Conservation (phyloP, 345 rosid species). For the Brassica nigra region DNA sequence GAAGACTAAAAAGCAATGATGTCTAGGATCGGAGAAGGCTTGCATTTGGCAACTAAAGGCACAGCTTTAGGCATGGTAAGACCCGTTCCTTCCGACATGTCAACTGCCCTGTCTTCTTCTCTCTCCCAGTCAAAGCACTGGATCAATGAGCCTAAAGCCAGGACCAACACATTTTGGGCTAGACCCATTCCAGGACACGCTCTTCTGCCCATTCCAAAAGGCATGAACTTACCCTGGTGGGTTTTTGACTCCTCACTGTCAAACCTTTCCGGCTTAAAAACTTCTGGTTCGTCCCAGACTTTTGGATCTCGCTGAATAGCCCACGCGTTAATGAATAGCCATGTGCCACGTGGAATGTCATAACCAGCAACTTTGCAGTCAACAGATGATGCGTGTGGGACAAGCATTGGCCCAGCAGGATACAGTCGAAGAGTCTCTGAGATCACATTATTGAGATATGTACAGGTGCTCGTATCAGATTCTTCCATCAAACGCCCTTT, state of each 20-base stretch:
- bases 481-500: slow-evolving; percentile 41
- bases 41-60: slow-evolving; percentile 35
- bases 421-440: slow-evolving; percentile 40
- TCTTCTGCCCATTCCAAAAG: slow-evolving; percentile 23
- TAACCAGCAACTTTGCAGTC: slow-evolving; percentile 44
- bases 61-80: slow-evolving; percentile 39
- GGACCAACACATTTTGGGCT: slow-evolving; percentile 32
- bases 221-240: background rate
- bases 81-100: slow-evolving; percentile 44
- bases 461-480: slow-evolving; percentile 15
- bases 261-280: slow-evolving; percentile 50
- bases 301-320: slow-evolving; percentile 49
- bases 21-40: slow-evolving; percentile 35
- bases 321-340: slow-evolving; percentile 52
- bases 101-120: slow-evolving; percentile 28
- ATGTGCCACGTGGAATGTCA: slow-evolving; percentile 42
- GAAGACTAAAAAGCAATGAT: background rate
- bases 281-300: slow-evolving; percentile 41
- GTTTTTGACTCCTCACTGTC: background rate
- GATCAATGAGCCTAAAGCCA: slow-evolving; percentile 39
- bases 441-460: slow-evolving; percentile 41
- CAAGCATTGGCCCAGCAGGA: slow-evolving; percentile 34
- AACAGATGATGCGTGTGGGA: slow-evolving; percentile 44
- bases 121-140: slow-evolving; percentile 47
- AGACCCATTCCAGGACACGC: slow-evolving; percentile 29